Conservation (phyloP, 306 rosid genomes). For the Prunus davidiana region DNA sequence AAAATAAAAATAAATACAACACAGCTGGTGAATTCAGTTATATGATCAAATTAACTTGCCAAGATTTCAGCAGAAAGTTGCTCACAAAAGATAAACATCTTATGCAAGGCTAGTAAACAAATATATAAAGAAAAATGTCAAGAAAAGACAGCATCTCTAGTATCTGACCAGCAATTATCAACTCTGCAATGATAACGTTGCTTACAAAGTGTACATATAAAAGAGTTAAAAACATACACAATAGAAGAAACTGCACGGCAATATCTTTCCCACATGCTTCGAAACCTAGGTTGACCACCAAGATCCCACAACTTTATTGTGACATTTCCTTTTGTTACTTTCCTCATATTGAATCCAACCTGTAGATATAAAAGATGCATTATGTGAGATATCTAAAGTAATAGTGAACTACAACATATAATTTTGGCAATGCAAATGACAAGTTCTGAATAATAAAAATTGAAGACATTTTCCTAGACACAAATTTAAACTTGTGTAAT, state of each 20-base stretch:
- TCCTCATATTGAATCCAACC: slow-evolving; percentile 79
- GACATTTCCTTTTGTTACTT: slow-evolving; percentile 67
- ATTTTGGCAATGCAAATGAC: not conserved
- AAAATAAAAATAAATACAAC: not conserved
- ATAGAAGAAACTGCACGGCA: slow-evolving; percentile 67
- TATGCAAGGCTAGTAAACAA: not conserved
- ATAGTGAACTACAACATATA: not conserved
- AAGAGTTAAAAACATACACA: slow-evolving; percentile 35
- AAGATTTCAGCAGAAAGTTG: not conserved
- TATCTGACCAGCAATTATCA: not conserved
- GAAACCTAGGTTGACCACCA: slow-evolving; percentile 73
- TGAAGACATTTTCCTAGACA: not conserved
- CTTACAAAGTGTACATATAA: not conserved
- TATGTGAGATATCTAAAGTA: slow-evolving; percentile 7
- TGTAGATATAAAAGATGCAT: slow-evolving; percentile 21
- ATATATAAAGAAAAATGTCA: not conserved
- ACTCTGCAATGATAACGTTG: not conserved
- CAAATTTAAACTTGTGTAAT: not conserved
- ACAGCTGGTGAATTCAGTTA: not conserved
- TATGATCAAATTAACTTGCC: too few species aligned
- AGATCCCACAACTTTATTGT: slow-evolving; percentile 72
- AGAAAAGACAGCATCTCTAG: not conserved
- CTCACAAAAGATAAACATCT: not conserved
- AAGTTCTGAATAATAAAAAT: not conserved
- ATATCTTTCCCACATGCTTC: slow-evolving; percentile 81